Base-by-base conservation (phyloP, 2,329 filamentous ascomycete genomes). In the Diaporthe aspalathi region DNA sequence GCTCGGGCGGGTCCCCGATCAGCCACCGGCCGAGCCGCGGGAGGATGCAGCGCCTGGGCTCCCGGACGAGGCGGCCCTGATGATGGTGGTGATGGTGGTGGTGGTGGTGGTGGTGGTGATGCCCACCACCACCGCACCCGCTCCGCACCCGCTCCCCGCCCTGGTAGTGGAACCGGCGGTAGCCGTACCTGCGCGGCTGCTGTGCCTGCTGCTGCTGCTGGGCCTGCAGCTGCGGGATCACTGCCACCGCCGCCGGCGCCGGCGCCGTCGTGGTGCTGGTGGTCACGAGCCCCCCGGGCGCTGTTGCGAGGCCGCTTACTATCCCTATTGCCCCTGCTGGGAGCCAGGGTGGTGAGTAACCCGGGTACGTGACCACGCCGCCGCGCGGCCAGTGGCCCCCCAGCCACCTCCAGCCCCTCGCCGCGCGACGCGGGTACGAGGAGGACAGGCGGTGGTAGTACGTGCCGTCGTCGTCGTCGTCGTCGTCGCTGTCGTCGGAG, bases 101-200 rank as follows among this genome's bases (percentile, higher is more conserved):
- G 8, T 45, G 12, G 12, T 29, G 47, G 11, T 72, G 38, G 8
- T 35, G 40, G 22, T 52, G 62, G 12, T 45, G 17, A 12, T 29
- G 47, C 7, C 35, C 62, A 8, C 35, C 22, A n/a, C 35, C 35
- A 38, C 35, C 9, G 9, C 63, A 50, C 27, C 62, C 29, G 9
- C 27, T 14, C 7, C 49, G 47, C 53, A 32, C 45, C 24, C 49
- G 54, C 38, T 65, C 62, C n/a, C 62, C 68, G 24, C 56, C 71
- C 35, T 70, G 68, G 22, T 70, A 67, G 20, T 57, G 71, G 22
- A 68, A 66, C 17, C 68, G 54, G 11, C 71, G 68, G 68, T 70
- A 72, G 9, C 71, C 54, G 20, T 70, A 57, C 32, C 47, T 32
- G 8, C 54, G 54, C n/a, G 68, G 69, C 45, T 68, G 66, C 24